These are phyloP conservation scores for Trametes coccinea DNA, from an alignment of 768 basidiomycete species.

Conservation along the genomic window DNA sequence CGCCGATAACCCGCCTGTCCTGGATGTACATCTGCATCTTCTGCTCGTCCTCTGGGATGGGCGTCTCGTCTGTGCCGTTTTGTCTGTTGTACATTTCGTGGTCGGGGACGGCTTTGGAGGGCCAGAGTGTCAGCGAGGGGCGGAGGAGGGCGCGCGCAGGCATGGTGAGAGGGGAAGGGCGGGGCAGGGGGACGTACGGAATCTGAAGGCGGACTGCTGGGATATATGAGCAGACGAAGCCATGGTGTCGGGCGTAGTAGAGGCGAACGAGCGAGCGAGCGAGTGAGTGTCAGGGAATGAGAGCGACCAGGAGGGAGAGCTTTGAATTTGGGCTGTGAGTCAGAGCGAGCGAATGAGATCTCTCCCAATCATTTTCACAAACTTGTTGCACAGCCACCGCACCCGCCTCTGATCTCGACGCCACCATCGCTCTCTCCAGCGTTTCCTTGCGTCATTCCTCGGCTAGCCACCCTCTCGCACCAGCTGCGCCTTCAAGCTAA, in stretches of 20 bases:
- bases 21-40: slow-evolving; percentile 74
- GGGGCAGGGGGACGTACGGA: slow-evolving; percentile 32
- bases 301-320: background rate
- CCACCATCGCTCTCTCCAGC: no score
- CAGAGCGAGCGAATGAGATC: no score
- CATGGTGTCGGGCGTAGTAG: slow-evolving; percentile 5
- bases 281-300: background rate
- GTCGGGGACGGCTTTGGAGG: slow-evolving; percentile 41
- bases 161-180: background rate
- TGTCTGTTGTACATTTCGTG: slow-evolving; percentile 26
- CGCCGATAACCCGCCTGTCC: slow-evolving; percentile 78
- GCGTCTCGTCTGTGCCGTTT: slow-evolving; percentile 42
- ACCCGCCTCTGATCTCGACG: no score
- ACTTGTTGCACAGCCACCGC: no score
- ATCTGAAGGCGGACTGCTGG: slow-evolving; percentile 34
- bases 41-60: slow-evolving; percentile 64
- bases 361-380: no score
- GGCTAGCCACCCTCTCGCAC: no score
- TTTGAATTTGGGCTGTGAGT: no score
- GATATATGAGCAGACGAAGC: slow-evolving; percentile 13
- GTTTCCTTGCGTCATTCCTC: no score
- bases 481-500: no score
- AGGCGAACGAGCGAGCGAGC: background rate
- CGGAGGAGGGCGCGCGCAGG: slow-evolving; percentile 16
- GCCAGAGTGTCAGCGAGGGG: background rate